Conservation (phyloP, 306 rosid species). For the Dalbergia cochinchinensis region DNA sequence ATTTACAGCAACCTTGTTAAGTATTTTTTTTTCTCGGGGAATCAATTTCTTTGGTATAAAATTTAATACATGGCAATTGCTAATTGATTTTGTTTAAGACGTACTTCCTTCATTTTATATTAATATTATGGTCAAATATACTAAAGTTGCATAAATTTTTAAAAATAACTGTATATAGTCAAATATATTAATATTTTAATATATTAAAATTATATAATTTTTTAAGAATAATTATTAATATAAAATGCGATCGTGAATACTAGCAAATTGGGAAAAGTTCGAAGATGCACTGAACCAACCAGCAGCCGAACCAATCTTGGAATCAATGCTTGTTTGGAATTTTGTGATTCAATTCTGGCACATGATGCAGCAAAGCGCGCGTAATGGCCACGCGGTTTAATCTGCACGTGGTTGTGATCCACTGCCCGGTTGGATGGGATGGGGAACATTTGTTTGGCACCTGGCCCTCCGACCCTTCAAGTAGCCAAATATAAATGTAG, state of each 20-base stretch:
- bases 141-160: no score
- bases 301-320: neutral
- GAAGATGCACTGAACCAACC: neutral
- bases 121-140: no score
- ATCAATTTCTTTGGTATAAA: no score
- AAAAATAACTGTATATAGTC: no score
- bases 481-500: neutral
- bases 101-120: no score
- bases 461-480: neutral
- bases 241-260: neutral
- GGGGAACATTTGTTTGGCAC: neutral
- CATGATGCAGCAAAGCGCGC: neutral
- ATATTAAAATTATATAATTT: no score
- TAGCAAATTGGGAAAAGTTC: neutral
- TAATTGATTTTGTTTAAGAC: no score
- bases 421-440: neutral
- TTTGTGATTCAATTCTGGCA: neutral
- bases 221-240: no score
- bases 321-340: conserved; percentile 1
- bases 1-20: no score
- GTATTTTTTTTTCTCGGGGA: no score
- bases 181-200: no score
- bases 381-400: neutral
- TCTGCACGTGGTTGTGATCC: conserved; percentile 14
- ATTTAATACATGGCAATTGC: no score